Evolutionary conservation across 2,329 filamentous ascomycete species (phyloP).

Genomic region (Pseudogymnoascus destructans): DNA sequence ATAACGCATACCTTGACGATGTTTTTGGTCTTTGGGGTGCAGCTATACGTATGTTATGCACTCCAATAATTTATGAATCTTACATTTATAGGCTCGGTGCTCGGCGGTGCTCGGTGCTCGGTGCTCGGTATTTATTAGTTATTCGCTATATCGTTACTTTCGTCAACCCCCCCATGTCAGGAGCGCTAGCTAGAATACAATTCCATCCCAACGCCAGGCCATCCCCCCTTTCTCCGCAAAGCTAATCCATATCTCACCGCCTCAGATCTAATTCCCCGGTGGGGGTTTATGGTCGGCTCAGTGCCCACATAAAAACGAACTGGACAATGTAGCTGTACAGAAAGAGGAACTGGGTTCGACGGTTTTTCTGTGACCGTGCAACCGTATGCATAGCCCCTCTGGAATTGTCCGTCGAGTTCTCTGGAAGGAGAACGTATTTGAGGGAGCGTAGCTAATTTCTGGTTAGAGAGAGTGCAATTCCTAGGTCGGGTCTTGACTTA

Average conservation of each 20-base stretch:
- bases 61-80: neutral
- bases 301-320: conserved; percentile 84
- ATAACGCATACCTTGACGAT: neutral
- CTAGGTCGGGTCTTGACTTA: conserved; percentile 33
- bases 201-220: conserved; percentile 7
- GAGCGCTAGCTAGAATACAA: conserved; percentile 6
- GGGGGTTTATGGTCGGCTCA: conserved; percentile 34
- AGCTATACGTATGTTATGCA: neutral
- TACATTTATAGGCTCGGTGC: neutral
- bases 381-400: conserved; percentile 51
- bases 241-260: neutral
- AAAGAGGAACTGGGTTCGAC: conserved; percentile 84
- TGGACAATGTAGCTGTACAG: conserved; percentile 91
- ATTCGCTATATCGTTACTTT: conserved; percentile 7
- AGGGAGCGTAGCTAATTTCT: conserved; percentile 66
- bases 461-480: conserved; percentile 8
- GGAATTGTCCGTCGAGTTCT: conserved; percentile 53
- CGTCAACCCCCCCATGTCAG: neutral
- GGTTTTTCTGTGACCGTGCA: conserved; percentile 71
- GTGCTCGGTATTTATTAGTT: neutral
- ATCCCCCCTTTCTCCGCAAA: neutral
- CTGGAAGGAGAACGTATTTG: conserved; percentile 88
- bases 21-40: neutral
- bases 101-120: too few relatives aligned
- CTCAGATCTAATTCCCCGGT: neutral